Percentiles rank a stretch among this genome's conserved stretches.
Conservation (phyloP, 768 basidiomycete genomes). For the Grammothele lineata region DNA sequence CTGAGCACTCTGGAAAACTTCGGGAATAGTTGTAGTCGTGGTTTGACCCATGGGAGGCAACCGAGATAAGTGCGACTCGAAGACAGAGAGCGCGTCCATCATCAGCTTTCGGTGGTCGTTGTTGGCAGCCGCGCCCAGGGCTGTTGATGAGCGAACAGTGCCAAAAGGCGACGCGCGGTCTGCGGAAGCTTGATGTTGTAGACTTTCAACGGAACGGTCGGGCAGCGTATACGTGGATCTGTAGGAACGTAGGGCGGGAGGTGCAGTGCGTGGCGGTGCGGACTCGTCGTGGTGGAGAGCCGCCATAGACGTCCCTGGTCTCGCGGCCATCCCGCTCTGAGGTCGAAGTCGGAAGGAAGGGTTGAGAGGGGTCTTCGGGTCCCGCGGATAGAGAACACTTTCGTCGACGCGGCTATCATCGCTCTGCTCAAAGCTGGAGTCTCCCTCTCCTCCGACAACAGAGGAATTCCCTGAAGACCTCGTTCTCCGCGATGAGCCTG, state of each 20-base stretch:
- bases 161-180: conserved; percentile 17
- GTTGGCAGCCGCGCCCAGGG: conserved; percentile 10
- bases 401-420: conserved; percentile 12
- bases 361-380: conserved; percentile 13
- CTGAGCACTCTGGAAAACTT: conserved; percentile 59
- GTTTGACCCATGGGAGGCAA: conserved; percentile 42
- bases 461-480: conserved; percentile 22
- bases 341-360: conserved; percentile 6
- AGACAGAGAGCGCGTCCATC: conserved; percentile 63
- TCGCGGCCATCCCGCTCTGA: conserved; percentile 7
- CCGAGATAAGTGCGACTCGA: conserved; percentile 62
- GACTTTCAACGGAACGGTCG: conserved; percentile 3
- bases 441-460: conserved; percentile 7
- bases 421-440: conserved; percentile 7
- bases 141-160: conserved; percentile 8
- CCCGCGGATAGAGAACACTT: conserved; percentile 8
- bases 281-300: conserved; percentile 26
- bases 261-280: conserved; percentile 34
- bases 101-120: conserved; percentile 67
- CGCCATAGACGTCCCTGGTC: conserved; percentile 34
- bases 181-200: conserved; percentile 1
- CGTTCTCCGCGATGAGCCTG: conserved; percentile 16
- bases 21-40: conserved; percentile 39
- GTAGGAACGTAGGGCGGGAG: conserved; percentile 37
- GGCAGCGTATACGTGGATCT: conserved; percentile 35